Conservation (phyloP, 768 basidiomycete genomes). For the Naematelia aurantialba region DNA sequence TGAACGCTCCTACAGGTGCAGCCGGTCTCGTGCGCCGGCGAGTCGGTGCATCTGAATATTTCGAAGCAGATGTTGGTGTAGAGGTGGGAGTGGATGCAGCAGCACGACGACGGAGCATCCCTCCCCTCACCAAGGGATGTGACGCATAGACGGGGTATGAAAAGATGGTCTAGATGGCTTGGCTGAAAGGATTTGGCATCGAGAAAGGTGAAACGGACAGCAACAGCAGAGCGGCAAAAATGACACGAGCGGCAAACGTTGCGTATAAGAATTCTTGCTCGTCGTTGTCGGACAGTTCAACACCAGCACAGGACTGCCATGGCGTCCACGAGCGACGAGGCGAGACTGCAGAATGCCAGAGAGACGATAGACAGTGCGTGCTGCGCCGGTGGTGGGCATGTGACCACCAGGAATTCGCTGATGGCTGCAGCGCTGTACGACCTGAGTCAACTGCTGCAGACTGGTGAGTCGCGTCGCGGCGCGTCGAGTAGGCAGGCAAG, state of each 20-base stretch:
- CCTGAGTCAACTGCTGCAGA: conserved; percentile 82
- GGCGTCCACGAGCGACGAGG: conserved; percentile 34
- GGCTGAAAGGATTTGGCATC: neutral
- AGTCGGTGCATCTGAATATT: neutral
- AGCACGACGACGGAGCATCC: neutral
- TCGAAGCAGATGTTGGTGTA: neutral
- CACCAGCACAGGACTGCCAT: conserved; percentile 4
- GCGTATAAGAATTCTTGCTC: neutral
- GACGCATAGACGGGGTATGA: neutral
- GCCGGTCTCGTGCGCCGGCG: neutral
- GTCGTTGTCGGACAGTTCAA: neutral
- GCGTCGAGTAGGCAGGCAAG: neutral
- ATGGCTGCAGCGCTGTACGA: conserved; percentile 67
- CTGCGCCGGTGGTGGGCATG: too few species aligned
- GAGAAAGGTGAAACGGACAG: neutral
- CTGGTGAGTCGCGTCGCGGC: conserved; percentile 50
- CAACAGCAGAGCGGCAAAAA: conserved; percentile 10
- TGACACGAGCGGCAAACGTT: conserved; percentile 27
- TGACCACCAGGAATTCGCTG: conserved; percentile 1
- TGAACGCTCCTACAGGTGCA: neutral
- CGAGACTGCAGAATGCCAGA: conserved; percentile 37
- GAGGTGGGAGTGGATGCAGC: neutral
- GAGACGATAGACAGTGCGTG: conserved; percentile 45
- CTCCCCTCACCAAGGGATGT: neutral
- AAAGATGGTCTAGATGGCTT: neutral